Evolutionary conservation across 73 alveolate species (phyloP), one percentile per base, ranked within the genome.

Genomic region (Paramecium primaurelia): DNA sequence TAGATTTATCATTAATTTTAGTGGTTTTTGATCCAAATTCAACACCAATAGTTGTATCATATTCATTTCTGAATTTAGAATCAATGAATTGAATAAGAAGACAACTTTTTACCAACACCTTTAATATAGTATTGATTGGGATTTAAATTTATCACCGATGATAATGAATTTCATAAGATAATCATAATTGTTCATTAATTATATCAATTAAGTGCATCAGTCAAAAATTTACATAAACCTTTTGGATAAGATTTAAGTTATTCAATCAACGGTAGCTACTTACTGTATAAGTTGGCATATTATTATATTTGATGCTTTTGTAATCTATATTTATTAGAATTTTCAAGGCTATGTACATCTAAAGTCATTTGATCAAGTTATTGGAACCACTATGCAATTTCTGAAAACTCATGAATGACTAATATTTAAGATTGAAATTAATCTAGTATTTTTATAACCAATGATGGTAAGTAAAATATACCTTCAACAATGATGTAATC

Each of bases 101-200:
- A 71, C 97, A 80, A 84, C 96, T 86, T 92, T 92, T 95, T 95
- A 5, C 97, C 95, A 2, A 86, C 95, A 22, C 95, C 93, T 59
- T 40, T n/a, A 10, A 38, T 30, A 64, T 64, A 26, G 26, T 11
- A 64, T 34, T 11, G 25, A 14, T 8, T 28, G 26, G 22, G 20
- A 34, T 64, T 14, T 64, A 64, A 54, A 32, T 26, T 2, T 28
- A 64, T 26, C 84, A 32, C 32, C 84, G 11, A 64, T 11, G 10
- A 64, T 28, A 28, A 64, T 64, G 9, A 64, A 32, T 64, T 64
- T 64, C 30, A 64, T 2, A 28, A 28, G 22, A 12, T 34, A 28
- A 68, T 68, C 10, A 32, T 68, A 32, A 68, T 68, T 32, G 12
- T 68, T 68, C 28, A 68, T 32, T 68, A 34, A n/a, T 34, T 26